Evolutionary conservation across 176 grass and related monocot genomes (phyloP).

Genomic region (Musa acuminata): DNA sequence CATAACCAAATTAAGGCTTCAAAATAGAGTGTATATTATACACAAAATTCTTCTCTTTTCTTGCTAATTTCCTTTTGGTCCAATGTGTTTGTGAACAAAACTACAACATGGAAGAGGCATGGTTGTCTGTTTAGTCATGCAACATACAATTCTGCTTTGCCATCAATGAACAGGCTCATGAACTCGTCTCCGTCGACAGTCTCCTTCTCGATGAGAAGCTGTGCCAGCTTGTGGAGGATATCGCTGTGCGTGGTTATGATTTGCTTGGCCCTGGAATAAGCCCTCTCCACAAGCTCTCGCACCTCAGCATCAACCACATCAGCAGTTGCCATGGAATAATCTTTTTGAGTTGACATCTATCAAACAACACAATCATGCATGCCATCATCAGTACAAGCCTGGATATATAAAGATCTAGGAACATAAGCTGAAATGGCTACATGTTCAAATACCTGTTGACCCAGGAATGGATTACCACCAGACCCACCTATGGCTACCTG

Average conservation of each 20-base stretch:
- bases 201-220: conserved; percentile 96
- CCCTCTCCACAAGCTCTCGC: conserved; percentile 70
- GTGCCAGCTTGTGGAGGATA: conserved; percentile 84
- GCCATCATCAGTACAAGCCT: not conserved
- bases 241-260: conserved; percentile 66
- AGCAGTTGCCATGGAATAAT: conserved; percentile 95
- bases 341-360: conserved; percentile 91
- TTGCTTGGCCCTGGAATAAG: conserved; percentile 63
- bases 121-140: conserved; percentile 27
- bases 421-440: not conserved
- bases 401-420: not conserved
- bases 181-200: conserved; percentile 95
- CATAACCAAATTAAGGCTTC: not conserved
- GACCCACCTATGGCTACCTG: conserved; percentile 85
- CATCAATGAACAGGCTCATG: conserved; percentile 96
- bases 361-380: not conserved
- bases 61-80: not conserved
- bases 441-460: conserved; percentile 63
- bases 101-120: not conserved
- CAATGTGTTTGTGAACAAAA: conserved; percentile 2
- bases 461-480: conserved; percentile 96
- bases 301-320: conserved; percentile 88
- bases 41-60: not conserved
- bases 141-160: conserved; percentile 77
- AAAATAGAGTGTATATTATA: not conserved